A percentile compares a stretch with the other conserved stretches of the same genome.
phyloP scores from a whole-genome alignment of 2,329 filamentous ascomycete species.

The Exophiala calicioides region DNA sequence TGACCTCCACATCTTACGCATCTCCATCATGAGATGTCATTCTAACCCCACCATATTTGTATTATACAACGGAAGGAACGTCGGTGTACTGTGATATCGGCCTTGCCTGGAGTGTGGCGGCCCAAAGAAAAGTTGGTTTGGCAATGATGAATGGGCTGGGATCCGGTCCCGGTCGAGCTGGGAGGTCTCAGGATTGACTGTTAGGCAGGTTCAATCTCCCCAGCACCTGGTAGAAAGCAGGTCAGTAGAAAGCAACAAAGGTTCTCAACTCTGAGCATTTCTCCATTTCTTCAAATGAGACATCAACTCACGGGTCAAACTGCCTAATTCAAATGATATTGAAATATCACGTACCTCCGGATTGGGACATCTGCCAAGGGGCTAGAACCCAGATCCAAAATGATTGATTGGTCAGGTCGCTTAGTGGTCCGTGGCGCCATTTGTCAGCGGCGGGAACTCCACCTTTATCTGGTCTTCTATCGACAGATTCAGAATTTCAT shows the following conservation, averaged over 20 bases:
- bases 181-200: not conserved
- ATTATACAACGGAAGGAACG: conserved; percentile 2
- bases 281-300: not conserved
- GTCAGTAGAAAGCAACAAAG: conserved; percentile 2
- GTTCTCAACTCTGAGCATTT: conserved; percentile 5
- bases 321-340: too few relatives aligned
- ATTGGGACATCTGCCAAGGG: too few relatives aligned
- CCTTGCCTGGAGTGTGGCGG: not conserved
- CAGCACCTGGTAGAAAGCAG: not conserved
- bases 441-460: not conserved
- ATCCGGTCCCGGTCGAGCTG: not conserved
- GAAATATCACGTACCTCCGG: too few relatives aligned
- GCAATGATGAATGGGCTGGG: not conserved
- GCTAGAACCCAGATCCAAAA: too few relatives aligned
- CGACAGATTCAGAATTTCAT: too few relatives aligned
- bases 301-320: too few relatives aligned
- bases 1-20: not conserved
- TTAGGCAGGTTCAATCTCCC: not conserved
- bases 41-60: not conserved
- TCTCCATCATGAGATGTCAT: not conserved
- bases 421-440: too few relatives aligned
- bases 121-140: not conserved
- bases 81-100: not conserved
- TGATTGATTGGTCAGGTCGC: too few relatives aligned
- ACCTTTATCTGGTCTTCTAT: not conserved